Evolutionary conservation across 2,329 filamentous ascomycete species (phyloP).

Genomic region (Coleophoma cylindrospora): DNA sequence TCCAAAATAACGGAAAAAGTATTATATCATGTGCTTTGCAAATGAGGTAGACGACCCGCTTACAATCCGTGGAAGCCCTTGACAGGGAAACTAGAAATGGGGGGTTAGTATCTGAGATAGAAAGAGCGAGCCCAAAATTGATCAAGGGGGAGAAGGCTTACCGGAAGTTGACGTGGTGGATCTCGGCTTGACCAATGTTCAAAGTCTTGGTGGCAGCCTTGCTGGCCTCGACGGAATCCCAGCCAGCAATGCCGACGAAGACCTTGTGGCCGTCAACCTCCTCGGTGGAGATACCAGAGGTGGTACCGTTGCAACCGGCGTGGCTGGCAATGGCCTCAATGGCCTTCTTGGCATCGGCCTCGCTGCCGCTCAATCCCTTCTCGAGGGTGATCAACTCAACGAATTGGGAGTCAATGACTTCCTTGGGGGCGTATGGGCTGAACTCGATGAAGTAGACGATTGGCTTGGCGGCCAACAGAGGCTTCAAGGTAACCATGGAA

Average conservation of each 20-base stretch:
- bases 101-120: not conserved
- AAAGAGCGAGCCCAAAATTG: not conserved
- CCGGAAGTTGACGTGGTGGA: constrained; percentile 22
- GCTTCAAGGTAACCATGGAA: constrained; percentile 12
- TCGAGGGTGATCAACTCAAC: constrained; percentile 35
- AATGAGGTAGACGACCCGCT: no score
- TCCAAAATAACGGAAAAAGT: no score
- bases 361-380: constrained; percentile 33
- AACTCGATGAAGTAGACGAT: constrained; percentile 19
- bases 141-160: not conserved
- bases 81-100: constrained; percentile 16
- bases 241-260: constrained; percentile 21
- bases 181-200: constrained; percentile 12
- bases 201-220: constrained; percentile 9
- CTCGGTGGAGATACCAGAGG: constrained; percentile 15
- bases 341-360: constrained; percentile 22
- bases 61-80: constrained; percentile 19
- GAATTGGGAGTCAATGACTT: constrained; percentile 22
- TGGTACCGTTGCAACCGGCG: constrained; percentile 20
- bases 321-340: constrained; percentile 15
- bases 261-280: constrained; percentile 14
- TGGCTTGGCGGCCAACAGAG: constrained; percentile 17
- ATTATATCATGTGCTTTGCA: not conserved
- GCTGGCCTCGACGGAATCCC: constrained; percentile 19
- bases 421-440: constrained; percentile 21